These are phyloP conservation scores for Falciphora oryzae DNA, from an alignment of 2,329 filamentous ascomycete species.

Conservation along the genomic window DNA sequence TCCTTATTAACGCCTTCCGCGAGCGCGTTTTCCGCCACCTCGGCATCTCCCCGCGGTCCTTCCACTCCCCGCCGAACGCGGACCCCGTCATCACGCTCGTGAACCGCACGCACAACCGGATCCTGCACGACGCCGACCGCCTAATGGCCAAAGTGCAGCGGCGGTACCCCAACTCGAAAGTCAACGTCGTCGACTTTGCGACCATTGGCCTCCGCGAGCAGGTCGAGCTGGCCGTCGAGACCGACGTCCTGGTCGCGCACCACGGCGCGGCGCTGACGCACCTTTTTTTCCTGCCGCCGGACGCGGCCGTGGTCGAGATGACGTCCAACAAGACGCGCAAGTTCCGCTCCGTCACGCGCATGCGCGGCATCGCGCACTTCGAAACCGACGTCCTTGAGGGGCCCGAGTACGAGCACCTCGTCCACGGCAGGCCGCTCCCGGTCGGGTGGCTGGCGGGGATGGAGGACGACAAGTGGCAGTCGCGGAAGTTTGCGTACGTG, in stretches of 20 bases:
- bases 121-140: conserved; percentile 15
- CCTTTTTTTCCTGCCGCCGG: conserved; percentile 19
- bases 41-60: not conserved
- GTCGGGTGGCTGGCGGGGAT: conserved; percentile 9
- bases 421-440: conserved; percentile 10
- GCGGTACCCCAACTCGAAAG: conserved; percentile 15
- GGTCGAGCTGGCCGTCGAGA: conserved; percentile 15
- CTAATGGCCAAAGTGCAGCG: conserved; percentile 13
- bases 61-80: not conserved
- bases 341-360: conserved; percentile 13
- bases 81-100: conserved; percentile 18
- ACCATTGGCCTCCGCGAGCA: conserved; percentile 17
- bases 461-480: conserved; percentile 16
- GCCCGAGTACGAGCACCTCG: conserved; percentile 11
- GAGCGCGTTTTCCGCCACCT: conserved; percentile 4
- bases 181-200: conserved; percentile 19
- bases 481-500: conserved; percentile 16
- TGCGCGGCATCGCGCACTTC: conserved; percentile 13
- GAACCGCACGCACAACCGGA: conserved; percentile 16
- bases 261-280: conserved; percentile 22
- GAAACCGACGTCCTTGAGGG: conserved; percentile 11
- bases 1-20: conserved; percentile 10
- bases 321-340: conserved; percentile 9
- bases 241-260: conserved; percentile 20
- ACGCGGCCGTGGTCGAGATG: conserved; percentile 17